Evolutionary conservation across 179 eudicot species (phyloP), one percentile per base, ranked within the genome.

Genomic region (Actinidia polygama): DNA sequence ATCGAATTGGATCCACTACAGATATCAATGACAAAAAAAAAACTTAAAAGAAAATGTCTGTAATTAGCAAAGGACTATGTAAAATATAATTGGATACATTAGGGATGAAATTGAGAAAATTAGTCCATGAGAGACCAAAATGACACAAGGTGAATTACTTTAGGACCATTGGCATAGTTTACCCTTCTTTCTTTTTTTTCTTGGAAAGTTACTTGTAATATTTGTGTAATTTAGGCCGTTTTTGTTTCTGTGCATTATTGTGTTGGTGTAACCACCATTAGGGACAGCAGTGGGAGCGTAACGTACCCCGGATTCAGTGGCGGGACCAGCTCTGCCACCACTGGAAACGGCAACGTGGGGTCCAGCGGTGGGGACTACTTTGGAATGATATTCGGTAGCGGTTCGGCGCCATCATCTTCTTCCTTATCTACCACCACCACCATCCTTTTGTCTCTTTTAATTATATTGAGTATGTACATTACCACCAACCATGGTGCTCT

Each of bases 341-440:
- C 85, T 18, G 81, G 89, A 50, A 78, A 82, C 7, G 83, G 84
- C 53, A 15, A 24, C 15, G 73, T 73, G 0, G 83, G 85, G 58
- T 64, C 86, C 36, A 23, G 63, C 5, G 75, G 82, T 11, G 68
- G 84, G 64, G 77, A 40, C 81, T 87, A 62, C 57, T 90, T 85
- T 55, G 95, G 92, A 57, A 89, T 91, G 84, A 85, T 84, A 70
- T 88, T 90, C 67, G 92, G 88, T 75, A 87, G 92, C 84, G 84
- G 79, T 54, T 88, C 89, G 30, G 84, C 86, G 73, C 73, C 79
- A 71, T 66, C 23, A 21, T 58, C 79, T 40, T 72, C n/a, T n/a
- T n/a, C n/a, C n/a, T n/a, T 18, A 15, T 77, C 51, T n/a, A 61
- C 83, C 7, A 50, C 85, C 51, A 83, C 87, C n/a, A 55, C 70